These are phyloP conservation scores for Lojkania enalia DNA, from an alignment of 2,329 filamentous ascomycete species.

Conservation along the genomic window DNA sequence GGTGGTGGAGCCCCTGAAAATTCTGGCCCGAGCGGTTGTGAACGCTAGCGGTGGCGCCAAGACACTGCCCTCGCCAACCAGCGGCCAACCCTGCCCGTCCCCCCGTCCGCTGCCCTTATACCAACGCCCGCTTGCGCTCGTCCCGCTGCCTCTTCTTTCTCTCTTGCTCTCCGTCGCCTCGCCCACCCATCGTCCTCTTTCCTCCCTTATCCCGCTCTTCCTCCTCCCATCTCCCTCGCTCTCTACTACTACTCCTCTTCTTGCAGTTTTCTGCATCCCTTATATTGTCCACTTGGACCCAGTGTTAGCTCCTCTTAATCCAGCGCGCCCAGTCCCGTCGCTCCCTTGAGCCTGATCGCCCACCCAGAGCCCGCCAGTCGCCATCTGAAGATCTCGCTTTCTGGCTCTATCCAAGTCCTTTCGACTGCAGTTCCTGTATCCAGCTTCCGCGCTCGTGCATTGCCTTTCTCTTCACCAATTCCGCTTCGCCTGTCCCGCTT, in stretches of 20 bases:
- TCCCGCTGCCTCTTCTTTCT: constrained; percentile 60
- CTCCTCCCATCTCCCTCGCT: constrained; percentile 50
- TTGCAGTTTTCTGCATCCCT: constrained; percentile 44
- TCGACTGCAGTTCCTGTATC: constrained; percentile 28
- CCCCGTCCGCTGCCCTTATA: no score
- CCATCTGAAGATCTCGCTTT: constrained; percentile 20
- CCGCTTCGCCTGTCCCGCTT: constrained; percentile 11
- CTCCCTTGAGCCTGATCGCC: constrained; percentile 36
- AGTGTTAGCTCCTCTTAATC: constrained; percentile 35
- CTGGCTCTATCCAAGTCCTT: constrained; percentile 29
- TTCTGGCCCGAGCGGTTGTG: background rate
- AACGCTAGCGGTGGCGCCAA: background rate
- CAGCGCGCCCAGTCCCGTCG: constrained; percentile 45
- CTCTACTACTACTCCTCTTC: constrained; percentile 51
- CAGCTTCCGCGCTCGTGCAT: constrained; percentile 14
- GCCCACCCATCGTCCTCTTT: constrained; percentile 43
- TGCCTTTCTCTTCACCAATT: constrained; percentile 13
- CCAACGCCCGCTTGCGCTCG: constrained; percentile 1
- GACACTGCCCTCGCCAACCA: background rate
- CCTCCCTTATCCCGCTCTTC: constrained; percentile 48
- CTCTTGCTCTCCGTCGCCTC: constrained; percentile 60
- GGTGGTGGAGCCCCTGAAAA: background rate
- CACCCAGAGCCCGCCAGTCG: constrained; percentile 30
- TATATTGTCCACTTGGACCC: constrained; percentile 37
- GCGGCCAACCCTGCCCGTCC: no score